These are phyloP conservation scores for Scutellaria minor DNA, from an alignment of 257 asterid species.

Conservation along the genomic window DNA sequence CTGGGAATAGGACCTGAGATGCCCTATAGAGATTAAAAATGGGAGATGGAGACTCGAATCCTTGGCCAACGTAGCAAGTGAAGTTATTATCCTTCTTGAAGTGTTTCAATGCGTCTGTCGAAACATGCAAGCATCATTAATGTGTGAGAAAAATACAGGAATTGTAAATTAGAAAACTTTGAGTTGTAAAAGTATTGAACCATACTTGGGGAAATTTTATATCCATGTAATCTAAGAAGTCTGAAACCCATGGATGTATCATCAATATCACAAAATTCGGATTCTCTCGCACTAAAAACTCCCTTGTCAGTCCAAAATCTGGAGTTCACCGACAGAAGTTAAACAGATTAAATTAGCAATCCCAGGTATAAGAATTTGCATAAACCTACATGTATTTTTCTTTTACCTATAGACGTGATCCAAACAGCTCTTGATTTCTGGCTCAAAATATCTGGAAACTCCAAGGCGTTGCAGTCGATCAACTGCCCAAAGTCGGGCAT, in stretches of 20 bases:
- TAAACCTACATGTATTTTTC: no score
- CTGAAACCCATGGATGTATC: conserved; percentile 60
- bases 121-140: not conserved
- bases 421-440: conserved; percentile 42
- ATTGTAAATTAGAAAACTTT: not conserved
- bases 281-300: conserved; percentile 49
- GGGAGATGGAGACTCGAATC: conserved; percentile 46
- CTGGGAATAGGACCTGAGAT: conserved; percentile 51
- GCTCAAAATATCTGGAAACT: conserved; percentile 47
- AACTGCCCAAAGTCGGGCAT: conserved; percentile 51
- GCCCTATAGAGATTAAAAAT: conserved; percentile 54
- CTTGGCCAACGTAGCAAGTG: conserved; percentile 48
- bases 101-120: conserved; percentile 45
- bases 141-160: conserved; percentile 31
- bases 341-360: no score
- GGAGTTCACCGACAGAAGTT: no score
- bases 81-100: conserved; percentile 50
- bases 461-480: conserved; percentile 59
- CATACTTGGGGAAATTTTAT: conserved; percentile 43
- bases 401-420: conserved; percentile 44
- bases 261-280: conserved; percentile 48
- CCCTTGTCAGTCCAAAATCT: conserved; percentile 50
- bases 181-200: not conserved
- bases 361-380: no score
- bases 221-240: conserved; percentile 57